Evolutionary conservation across 768 basidiomycete species (phyloP).

Genomic region (Amanita molliuscula): DNA sequence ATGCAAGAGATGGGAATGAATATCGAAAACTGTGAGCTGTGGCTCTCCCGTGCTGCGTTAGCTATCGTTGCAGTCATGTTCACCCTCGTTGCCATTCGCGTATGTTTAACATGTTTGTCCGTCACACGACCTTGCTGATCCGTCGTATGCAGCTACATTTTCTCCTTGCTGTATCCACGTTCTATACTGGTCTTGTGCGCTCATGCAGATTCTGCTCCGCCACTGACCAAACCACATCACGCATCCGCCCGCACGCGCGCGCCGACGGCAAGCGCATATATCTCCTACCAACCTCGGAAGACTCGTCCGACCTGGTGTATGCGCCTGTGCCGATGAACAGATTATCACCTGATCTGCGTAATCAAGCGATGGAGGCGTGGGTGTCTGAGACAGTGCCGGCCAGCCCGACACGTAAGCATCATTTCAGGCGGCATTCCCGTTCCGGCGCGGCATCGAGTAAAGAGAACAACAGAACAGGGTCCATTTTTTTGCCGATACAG

Average conservation of each 20-base stretch:
- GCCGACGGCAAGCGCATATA: constrained; percentile 41
- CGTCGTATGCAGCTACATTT: constrained; percentile 53
- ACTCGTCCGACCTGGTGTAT: constrained; percentile 39
- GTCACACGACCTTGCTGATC: background rate
- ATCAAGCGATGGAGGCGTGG: constrained; percentile 62
- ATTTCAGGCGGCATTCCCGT: constrained; percentile 15
- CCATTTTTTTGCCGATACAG: constrained; percentile 32
- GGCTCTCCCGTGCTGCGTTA: constrained; percentile 59
- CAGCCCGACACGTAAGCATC: constrained; percentile 13
- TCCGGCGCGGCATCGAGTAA: constrained; percentile 13
- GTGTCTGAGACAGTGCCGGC: constrained; percentile 23
- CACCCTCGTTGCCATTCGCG: constrained; percentile 55
- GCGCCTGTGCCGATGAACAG: constrained; percentile 55
- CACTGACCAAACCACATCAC: background rate
- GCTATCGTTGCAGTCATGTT: constrained; percentile 48
- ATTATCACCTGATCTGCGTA: constrained; percentile 39
- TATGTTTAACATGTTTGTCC: constrained; percentile 23
- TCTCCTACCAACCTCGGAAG: constrained; percentile 35
- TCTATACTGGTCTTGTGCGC: constrained; percentile 47
- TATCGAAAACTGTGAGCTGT: constrained; percentile 73
- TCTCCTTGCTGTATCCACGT: constrained; percentile 59
- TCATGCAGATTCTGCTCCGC: constrained; percentile 16
- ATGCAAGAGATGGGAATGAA: constrained; percentile 64
- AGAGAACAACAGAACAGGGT: constrained; percentile 20
- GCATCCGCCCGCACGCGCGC: constrained; percentile 13